These are phyloP conservation scores for Schrenkiella parvula DNA, from an alignment of 345 rosid species.

Conservation along the genomic window DNA sequence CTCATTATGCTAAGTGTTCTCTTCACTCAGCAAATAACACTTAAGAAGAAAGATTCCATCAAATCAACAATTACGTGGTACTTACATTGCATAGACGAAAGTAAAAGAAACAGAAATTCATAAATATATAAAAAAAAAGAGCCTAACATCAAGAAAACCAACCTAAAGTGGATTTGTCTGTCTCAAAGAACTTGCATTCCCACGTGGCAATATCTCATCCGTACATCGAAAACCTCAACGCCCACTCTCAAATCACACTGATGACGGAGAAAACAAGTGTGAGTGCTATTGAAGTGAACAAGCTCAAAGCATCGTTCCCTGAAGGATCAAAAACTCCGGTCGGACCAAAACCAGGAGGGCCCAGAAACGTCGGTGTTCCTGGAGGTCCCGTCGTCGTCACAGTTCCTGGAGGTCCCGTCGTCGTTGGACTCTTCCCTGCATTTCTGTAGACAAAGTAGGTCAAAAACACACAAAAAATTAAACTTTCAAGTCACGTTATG, in stretches of 20 bases:
- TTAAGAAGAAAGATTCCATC: constrained; percentile 7
- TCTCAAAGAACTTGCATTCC: constrained; percentile 28
- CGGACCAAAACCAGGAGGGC: constrained; percentile 31
- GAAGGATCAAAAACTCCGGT: constrained; percentile 20
- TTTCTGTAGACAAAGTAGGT: constrained; percentile 10
- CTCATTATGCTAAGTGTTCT: neutral
- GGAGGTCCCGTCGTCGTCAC: neutral
- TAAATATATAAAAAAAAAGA: no score
- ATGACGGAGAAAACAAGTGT: constrained; percentile 32
- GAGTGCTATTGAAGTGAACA: constrained; percentile 19
- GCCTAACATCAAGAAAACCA: constrained; percentile 7
- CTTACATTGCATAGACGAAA: constrained; percentile 2
- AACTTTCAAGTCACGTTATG: constrained; percentile 7
- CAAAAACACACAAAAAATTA: neutral
- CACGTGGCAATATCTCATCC: constrained; percentile 26
- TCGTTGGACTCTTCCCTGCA: constrained; percentile 21
- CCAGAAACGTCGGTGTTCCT: constrained; percentile 20
- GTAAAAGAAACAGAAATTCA: neutral
- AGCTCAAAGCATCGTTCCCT: constrained; percentile 7
- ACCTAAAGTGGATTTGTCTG: constrained; percentile 12
- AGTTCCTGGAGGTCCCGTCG: constrained; percentile 13
- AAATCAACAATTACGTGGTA: neutral
- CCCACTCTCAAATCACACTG: neutral
- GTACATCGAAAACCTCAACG: constrained; percentile 6
- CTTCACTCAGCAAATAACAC: neutral